Base-by-base conservation (phyloP, 306 rosid genomes). In the Casuarina glauca region DNA sequence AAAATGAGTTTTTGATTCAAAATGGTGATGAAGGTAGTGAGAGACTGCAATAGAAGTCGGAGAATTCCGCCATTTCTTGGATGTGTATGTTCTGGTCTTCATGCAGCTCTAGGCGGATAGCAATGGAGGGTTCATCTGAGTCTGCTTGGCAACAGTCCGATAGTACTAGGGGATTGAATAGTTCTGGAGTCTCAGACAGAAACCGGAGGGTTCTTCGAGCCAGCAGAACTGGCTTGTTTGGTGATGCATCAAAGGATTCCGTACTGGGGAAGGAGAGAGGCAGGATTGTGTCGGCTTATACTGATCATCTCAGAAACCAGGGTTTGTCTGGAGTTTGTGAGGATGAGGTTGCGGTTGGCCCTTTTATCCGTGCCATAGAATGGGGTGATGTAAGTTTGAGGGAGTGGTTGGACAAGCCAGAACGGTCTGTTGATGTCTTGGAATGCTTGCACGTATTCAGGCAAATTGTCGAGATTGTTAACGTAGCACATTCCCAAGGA, bases 361-460 rank as follows among this genome's bases (percentile, higher is more conserved):
- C 90, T 72, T 86, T 84, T 55, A 71, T 82, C 63, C 76, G 82
- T 77, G 72, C 90, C 48, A 53, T 85, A 26, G 97, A 85, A 81
- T 87, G 91, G 91, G 95, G 90, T 74, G 97, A 95, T 80, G 76
- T 93, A 52, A 95, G 97, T 83, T 84, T 95, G 89, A 93, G 99
- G 82, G 96, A 95, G 41, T 95, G 99, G 99, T 82, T 95, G 80
- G 99, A 95, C 78, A 91, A 84, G 78, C 91, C 91, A 0, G 94
- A 91, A 5, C 82, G 99, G 45, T 42, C 90, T 0, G 93, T 93
- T 49, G 94, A 93, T 73, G 88, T 77, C 42, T 89, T 88, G 17
- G 94, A 95, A 66, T 91, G 97, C 74, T 81, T 91, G 84, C 99
- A 95, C 79, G 76, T 95, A 80, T 93, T 95, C 85, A 88, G 90